phyloP scores from a whole-genome alignment of 1,284 basidiomycete species.

The Tilletia indica region DNA sequence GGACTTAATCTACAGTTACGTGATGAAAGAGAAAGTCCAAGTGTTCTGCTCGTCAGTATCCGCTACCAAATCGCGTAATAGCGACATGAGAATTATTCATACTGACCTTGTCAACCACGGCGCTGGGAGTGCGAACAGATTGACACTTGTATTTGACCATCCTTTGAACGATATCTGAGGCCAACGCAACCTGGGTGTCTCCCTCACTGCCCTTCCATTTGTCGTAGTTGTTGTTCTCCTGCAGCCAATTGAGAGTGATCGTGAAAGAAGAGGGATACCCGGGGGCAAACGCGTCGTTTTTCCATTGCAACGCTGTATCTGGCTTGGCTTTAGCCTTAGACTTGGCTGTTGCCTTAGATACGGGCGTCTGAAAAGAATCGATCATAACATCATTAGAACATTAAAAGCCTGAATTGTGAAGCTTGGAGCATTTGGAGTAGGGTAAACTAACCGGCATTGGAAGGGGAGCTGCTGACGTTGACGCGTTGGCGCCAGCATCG shows the following conservation, averaged over 20 bases:
- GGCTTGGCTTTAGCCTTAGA: background rate
- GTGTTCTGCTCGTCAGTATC: background rate
- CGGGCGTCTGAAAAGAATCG: too few species aligned
- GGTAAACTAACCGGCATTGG: too few species aligned
- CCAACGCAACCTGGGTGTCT: background rate
- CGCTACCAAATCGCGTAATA: too few species aligned
- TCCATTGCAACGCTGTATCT: background rate
- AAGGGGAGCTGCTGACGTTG: too few species aligned
- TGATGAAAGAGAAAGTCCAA: background rate
- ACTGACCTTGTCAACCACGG: slow-evolving; percentile 7
- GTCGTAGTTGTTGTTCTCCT: background rate
- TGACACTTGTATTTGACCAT: background rate
- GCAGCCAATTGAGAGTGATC: background rate
- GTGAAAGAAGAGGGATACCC: background rate
- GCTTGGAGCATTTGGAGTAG: too few species aligned
- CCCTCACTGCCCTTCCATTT: background rate
- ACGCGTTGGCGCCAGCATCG: too few species aligned
- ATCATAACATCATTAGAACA: too few species aligned
- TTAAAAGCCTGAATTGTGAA: too few species aligned
- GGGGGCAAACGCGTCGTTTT: slow-evolving; percentile 2
- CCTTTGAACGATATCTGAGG: background rate
- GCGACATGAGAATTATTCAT: too few species aligned
- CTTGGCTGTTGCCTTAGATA: background rate
- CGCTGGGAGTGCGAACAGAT: background rate
- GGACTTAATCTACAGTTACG: background rate